Evolutionary conservation across 1,284 basidiomycete genomes (phyloP).

Genomic region (Peniophora sp.): DNA sequence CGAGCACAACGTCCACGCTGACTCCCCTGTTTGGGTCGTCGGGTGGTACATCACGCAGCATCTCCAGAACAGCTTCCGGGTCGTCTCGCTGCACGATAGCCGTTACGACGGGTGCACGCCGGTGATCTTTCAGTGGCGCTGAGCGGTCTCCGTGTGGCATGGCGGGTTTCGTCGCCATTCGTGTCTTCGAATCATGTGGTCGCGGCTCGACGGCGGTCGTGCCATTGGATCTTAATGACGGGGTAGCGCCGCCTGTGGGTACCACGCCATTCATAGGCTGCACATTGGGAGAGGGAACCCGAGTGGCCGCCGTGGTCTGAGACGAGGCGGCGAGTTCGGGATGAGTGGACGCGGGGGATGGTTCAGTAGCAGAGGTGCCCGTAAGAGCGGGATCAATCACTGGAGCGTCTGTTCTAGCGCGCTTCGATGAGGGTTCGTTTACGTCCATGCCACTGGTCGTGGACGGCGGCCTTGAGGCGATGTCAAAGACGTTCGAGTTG

Average conservation of each 20-base stretch:
- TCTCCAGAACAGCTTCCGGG: conserved; percentile 49
- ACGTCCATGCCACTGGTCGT: conserved; percentile 36
- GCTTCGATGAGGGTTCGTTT: conserved; percentile 49
- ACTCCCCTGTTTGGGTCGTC: conserved; percentile 33
- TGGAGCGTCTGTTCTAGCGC: conserved; percentile 48
- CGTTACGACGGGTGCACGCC: conserved; percentile 52
- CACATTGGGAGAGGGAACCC: conserved; percentile 11
- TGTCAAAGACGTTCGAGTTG: conserved; percentile 17
- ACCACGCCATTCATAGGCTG: conserved; percentile 25
- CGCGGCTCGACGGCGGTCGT: conserved; percentile 24
- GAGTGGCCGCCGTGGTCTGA: conserved; percentile 5
- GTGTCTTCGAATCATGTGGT: conserved; percentile 29
- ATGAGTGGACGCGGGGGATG: not conserved
- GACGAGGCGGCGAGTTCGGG: conserved; percentile 2
- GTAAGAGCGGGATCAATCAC: conserved; percentile 9
- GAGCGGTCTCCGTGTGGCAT: conserved; percentile 49
- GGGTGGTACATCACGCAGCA: conserved; percentile 54
- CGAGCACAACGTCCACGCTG: conserved; percentile 79
- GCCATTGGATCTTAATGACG: conserved; percentile 25
- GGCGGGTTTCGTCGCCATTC: conserved; percentile 64
- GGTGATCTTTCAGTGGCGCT: conserved; percentile 52
- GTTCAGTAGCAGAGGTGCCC: not conserved
- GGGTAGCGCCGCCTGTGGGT: conserved; percentile 21
- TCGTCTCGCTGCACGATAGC: conserved; percentile 65
- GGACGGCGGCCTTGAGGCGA: conserved; percentile 11